Evolutionary conservation across 2,329 filamentous ascomycete genomes (phyloP).

Genomic region (Apiospora koreana): DNA sequence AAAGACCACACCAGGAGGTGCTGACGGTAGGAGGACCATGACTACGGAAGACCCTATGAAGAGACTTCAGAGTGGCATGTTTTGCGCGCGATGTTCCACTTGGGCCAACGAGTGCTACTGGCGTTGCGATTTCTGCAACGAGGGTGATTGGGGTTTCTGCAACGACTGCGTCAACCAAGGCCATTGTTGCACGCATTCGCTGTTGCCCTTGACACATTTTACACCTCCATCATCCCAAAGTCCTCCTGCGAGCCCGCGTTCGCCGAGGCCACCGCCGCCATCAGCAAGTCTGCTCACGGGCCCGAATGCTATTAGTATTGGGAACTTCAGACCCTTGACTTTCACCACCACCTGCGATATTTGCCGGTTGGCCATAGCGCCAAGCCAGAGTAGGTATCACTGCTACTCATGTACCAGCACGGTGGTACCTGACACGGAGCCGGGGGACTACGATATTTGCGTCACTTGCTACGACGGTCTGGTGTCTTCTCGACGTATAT

Average conservation of each 20-base stretch:
- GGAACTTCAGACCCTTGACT: constrained; percentile 66
- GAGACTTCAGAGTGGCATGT: constrained; percentile 76
- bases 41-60: constrained; percentile 68
- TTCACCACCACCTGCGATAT: constrained; percentile 79
- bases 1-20: constrained; percentile 49
- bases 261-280: constrained; percentile 43
- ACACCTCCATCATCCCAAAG: constrained; percentile 32
- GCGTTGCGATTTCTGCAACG: constrained; percentile 84
- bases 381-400: constrained; percentile 72
- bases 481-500: constrained; percentile 64
- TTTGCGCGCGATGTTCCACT: constrained; percentile 75
- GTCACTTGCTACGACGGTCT: constrained; percentile 73
- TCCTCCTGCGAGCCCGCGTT: constrained; percentile 41
- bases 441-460: constrained; percentile 88
- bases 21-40: constrained; percentile 56
- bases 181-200: constrained; percentile 75
- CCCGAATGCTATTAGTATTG: constrained; percentile 46
- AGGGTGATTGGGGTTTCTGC: constrained; percentile 95
- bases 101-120: constrained; percentile 85
- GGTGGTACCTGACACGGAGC: constrained; percentile 43
- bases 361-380: constrained; percentile 72
- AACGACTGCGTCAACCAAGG: constrained; percentile 84
- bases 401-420: constrained; percentile 72
- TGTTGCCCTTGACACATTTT: constrained; percentile 74
- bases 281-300: constrained; percentile 51